These are phyloP conservation scores for Candida glucosophila DNA, from an alignment of 1,139 yeast genomes.

Conservation along the genomic window DNA sequence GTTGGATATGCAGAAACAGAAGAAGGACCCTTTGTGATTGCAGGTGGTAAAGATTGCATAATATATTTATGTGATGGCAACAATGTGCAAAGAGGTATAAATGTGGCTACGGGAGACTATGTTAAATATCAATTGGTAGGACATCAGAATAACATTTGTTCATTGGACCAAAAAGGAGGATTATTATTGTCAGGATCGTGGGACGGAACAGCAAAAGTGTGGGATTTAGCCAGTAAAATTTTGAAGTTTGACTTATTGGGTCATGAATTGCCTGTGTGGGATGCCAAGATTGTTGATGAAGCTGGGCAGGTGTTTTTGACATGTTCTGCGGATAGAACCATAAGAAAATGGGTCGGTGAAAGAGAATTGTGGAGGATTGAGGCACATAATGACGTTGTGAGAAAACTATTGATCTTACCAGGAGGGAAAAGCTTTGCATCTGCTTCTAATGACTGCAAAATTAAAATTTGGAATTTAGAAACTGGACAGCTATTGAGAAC, in stretches of 20 bases:
- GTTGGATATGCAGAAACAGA: slow-evolving; percentile 34
- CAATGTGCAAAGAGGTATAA: slow-evolving; percentile 11
- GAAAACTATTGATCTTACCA: slow-evolving; percentile 54
- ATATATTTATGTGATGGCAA: slow-evolving; percentile 40
- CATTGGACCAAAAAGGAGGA: slow-evolving; percentile 36
- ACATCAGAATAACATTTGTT: slow-evolving; percentile 73
- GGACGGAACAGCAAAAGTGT: slow-evolving; percentile 83
- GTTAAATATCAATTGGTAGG: slow-evolving; percentile 46
- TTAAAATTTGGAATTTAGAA: slow-evolving; percentile 54
- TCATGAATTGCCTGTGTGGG: slow-evolving; percentile 87
- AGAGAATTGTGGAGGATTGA: slow-evolving; percentile 33
- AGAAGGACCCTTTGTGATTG: slow-evolving; percentile 37
- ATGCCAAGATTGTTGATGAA: slow-evolving; percentile 47
- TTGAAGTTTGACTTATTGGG: slow-evolving; percentile 50
- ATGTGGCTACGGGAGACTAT: slow-evolving; percentile 9
- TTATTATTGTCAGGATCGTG: slow-evolving; percentile 74
- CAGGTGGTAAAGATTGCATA: slow-evolving; percentile 70
- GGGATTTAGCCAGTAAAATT: slow-evolving; percentile 40
- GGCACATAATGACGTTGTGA: slow-evolving; percentile 77
- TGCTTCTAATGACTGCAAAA: slow-evolving; percentile 77
- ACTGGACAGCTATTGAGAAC: slow-evolving; percentile 37
- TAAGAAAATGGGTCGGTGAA: slow-evolving; percentile 57
- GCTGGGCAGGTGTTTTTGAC: slow-evolving; percentile 47
- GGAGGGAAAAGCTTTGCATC: slow-evolving; percentile 52
- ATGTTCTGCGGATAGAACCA: slow-evolving; percentile 76